Conservation (phyloP, 441 rosid genomes). For the Populus trichocarpa region DNA sequence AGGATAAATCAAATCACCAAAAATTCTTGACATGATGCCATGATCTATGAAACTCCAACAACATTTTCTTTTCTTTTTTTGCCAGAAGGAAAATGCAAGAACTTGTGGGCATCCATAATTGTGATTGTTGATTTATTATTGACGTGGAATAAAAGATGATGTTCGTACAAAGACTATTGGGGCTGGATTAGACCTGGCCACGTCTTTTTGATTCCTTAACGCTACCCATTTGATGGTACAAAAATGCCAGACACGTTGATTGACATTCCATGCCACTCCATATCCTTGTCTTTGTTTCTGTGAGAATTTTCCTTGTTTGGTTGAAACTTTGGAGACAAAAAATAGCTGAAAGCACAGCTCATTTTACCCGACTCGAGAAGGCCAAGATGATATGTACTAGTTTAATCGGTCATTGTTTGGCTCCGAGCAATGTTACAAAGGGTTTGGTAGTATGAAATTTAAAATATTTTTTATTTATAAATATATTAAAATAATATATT, state of each 20-base stretch:
- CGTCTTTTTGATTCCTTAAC: slow-evolving; percentile 2
- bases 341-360: not conserved
- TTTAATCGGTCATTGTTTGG: too few relatives aligned
- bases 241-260: not conserved
- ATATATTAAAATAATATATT: too few relatives aligned
- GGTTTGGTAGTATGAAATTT: too few relatives aligned
- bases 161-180: not conserved
- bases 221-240: not conserved
- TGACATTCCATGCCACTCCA: not conserved
- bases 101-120: not conserved
- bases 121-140: not conserved
- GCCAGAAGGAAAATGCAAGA: not conserved
- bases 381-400: not conserved
- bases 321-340: not conserved
- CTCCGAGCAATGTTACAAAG: too few relatives aligned
- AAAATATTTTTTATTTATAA: too few relatives aligned
- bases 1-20: not conserved
- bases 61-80: not conserved
- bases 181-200: not conserved
- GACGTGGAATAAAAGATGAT: not conserved
- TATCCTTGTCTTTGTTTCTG: not conserved
- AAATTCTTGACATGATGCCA: not conserved
- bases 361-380: not conserved
- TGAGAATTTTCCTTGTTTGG: not conserved
- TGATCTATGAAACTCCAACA: not conserved